Evolutionary conservation across 2,329 filamentous ascomycete genomes (phyloP).

Genomic region (Curvularia spicifera): DNA sequence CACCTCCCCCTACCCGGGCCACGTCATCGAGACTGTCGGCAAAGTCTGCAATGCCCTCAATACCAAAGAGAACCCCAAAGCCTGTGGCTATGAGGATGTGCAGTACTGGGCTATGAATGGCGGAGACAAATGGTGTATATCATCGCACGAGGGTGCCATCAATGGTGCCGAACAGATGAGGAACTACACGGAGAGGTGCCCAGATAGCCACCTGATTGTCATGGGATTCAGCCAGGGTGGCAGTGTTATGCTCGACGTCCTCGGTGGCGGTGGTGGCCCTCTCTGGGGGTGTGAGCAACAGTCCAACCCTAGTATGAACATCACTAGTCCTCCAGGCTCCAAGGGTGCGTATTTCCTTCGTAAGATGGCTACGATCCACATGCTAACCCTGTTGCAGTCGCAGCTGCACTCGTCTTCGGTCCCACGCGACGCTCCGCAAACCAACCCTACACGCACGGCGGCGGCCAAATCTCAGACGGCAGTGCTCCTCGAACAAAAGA

Average conservation of each 20-base stretch:
- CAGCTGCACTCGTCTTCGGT: constrained; percentile 33
- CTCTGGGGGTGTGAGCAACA: constrained; percentile 35
- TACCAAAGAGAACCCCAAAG: constrained; percentile 29
- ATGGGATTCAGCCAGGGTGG: constrained; percentile 40
- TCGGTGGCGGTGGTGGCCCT: constrained; percentile 36
- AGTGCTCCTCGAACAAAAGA: constrained; percentile 29
- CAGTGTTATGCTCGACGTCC: constrained; percentile 32
- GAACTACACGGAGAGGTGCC: constrained; percentile 37
- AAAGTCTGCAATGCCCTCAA: constrained; percentile 36
- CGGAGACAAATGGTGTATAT: constrained; percentile 34
- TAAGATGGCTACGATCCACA: not conserved
- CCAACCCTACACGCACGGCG: constrained; percentile 32
- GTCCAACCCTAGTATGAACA: constrained; percentile 31
- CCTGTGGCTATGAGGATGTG: constrained; percentile 38
- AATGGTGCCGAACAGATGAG: constrained; percentile 37
- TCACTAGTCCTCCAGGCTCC: constrained; percentile 29
- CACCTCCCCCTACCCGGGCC: constrained; percentile 37
- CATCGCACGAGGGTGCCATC: constrained; percentile 34
- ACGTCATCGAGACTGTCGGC: constrained; percentile 36
- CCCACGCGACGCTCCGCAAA: constrained; percentile 35
- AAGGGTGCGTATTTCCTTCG: constrained; percentile 20
- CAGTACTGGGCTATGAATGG: constrained; percentile 36
- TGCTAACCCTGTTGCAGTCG: constrained; percentile 27
- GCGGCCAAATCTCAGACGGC: constrained; percentile 31
- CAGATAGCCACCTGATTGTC: constrained; percentile 36